phyloP scores from a whole-genome alignment of 2,329 filamentous ascomycete genomes.

The Camptophora hylomeconis region DNA sequence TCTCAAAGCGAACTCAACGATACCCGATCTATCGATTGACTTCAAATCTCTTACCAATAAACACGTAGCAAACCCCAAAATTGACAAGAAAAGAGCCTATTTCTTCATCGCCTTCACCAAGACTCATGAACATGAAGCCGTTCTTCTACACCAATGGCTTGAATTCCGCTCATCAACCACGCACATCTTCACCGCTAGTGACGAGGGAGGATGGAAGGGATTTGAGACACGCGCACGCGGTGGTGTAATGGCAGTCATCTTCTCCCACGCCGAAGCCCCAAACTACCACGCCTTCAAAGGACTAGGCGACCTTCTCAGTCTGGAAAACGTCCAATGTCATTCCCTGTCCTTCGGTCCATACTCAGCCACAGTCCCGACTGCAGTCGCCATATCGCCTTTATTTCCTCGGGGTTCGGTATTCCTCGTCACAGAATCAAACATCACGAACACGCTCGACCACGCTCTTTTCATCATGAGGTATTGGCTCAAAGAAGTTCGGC shows the following conservation, averaged over 20 bases:
- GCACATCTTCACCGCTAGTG: conserved; percentile 6
- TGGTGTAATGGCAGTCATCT: conserved; percentile 2
- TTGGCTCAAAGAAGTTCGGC: no score
- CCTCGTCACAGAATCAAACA: conserved; percentile 9
- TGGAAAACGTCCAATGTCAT: no score
- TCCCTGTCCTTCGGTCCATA: no score
- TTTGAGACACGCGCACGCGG: no score
- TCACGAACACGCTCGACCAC: no score
- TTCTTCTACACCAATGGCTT: conserved; percentile 7
- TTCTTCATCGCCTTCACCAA: conserved; percentile 11
- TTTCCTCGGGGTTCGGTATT: conserved; percentile 10
- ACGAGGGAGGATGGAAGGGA: conserved; percentile 8
- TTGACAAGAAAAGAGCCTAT: conserved; percentile 1
- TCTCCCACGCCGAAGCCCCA: conserved; percentile 7
- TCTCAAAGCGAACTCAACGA: no score
- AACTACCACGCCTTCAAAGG: conserved; percentile 5
- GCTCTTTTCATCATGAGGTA: no score
- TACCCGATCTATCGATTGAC: no score
- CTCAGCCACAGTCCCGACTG: no score
- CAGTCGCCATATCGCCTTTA: conserved; percentile 3
- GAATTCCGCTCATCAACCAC: conserved; percentile 1
- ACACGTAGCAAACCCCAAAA: conserved; percentile 1
- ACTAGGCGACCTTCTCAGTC: conserved; percentile 1
- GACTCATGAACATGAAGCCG: conserved; percentile 8
- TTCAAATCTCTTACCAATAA: no score